phyloP scores from a whole-genome alignment of 1,284 basidiomycete species.

The Ustilago hordei region DNA sequence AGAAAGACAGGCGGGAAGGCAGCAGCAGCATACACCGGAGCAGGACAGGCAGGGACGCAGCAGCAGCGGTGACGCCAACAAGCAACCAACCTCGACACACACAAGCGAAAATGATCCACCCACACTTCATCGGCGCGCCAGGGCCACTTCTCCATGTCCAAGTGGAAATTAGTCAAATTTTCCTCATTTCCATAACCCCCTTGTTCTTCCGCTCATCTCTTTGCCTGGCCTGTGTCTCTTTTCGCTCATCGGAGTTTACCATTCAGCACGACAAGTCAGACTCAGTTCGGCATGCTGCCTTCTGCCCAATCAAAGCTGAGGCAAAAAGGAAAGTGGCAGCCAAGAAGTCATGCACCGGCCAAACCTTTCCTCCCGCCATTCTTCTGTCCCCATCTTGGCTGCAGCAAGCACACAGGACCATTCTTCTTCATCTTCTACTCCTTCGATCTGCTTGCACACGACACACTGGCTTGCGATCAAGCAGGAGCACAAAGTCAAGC shows the following conservation, averaged over 20 bases:
- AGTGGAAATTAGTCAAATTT: neutral
- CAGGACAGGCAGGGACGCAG: neutral
- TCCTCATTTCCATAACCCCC: neutral
- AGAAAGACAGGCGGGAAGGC: neutral
- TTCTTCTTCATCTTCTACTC: neutral
- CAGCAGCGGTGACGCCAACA: constrained; percentile 8
- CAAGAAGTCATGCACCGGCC: constrained; percentile 3
- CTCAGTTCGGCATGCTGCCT: constrained; percentile 7
- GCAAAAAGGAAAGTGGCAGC: neutral
- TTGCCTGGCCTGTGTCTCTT: neutral
- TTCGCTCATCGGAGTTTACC: neutral
- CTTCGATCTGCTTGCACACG: neutral
- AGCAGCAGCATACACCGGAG: constrained; percentile 4
- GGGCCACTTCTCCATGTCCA: neutral
- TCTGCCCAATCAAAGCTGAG: constrained; percentile 1
- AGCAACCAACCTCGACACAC: neutral
- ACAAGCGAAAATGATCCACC: neutral
- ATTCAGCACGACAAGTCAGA: constrained; percentile 2
- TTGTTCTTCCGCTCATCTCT: neutral
- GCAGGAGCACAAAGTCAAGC: too few relatives aligned
- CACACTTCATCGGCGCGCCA: neutral
- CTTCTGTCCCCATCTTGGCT: neutral
- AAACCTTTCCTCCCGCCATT: neutral
- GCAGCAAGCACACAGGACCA: neutral
- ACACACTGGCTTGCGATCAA: neutral